Conservation (phyloP, 306 rosid species). For the Trifolium fragiferum region DNA sequence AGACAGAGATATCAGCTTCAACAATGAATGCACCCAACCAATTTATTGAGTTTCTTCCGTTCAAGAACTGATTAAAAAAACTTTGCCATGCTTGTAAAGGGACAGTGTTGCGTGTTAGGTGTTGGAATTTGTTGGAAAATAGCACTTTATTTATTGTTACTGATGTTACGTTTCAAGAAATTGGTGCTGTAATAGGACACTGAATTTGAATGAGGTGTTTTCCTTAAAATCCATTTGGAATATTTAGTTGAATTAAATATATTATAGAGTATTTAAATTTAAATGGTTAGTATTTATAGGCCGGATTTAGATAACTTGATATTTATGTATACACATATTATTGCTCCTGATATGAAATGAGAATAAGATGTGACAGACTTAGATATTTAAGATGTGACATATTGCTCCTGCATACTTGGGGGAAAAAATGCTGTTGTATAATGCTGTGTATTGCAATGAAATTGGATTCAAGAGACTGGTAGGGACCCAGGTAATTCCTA, state of each 20-base stretch:
- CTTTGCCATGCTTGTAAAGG: conserved; percentile 43
- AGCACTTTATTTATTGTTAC: conserved; percentile 35
- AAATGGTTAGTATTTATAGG: conserved; percentile 6
- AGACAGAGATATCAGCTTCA: conserved; percentile 54
- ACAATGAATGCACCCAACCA: conserved; percentile 60
- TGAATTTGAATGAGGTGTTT: conserved; percentile 50
- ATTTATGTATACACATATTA: conserved; percentile 31
- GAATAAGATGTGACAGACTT: conserved; percentile 55
- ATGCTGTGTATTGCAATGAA: conserved; percentile 27
- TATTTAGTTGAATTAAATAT: conserved; percentile 55
- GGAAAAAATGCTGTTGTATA: conserved; percentile 22
- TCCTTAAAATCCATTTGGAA: conserved; percentile 73
- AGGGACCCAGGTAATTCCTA: neutral
- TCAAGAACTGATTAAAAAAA: conserved; percentile 40
- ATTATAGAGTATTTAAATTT: neutral
- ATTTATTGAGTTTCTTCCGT: conserved; percentile 52
- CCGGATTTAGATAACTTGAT: conserved; percentile 56
- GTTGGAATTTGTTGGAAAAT: conserved; percentile 50
- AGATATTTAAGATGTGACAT: conserved; percentile 78
- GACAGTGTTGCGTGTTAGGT: conserved; percentile 16
- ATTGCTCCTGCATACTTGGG: conserved; percentile 49
- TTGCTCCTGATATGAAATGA: conserved; percentile 40
- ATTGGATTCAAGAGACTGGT: neutral
- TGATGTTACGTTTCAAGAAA: conserved; percentile 60
- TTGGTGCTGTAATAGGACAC: conserved; percentile 47